Base-by-base conservation (phyloP, 208 protist species). In the Novymonas esmeraldas region DNA sequence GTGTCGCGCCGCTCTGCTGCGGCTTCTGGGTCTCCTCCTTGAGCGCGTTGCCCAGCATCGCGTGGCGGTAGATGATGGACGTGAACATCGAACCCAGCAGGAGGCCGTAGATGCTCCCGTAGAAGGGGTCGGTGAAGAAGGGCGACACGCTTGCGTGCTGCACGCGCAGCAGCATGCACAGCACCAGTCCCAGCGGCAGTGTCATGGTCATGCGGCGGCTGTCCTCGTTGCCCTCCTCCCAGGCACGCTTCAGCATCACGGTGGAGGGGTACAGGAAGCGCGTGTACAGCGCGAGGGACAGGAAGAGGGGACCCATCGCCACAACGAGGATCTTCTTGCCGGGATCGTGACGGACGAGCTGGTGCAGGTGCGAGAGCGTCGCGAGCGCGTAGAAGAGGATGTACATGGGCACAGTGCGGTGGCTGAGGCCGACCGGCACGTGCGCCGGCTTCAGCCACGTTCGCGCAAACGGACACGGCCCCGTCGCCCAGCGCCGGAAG, bases 161-260 rank as follows among this genome's bases (percentile, higher is more conserved):
- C 20, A 94, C 78, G 49, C 88, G 88, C 48, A 91, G 74, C 5
- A 94, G 71, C 88, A 94, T 94, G 60, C 71, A 78, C 18, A 91
- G 50, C 20, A 85, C 73, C 46, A 94, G 44, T 7, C 82, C 82
- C n/a, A 89, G 63, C 22, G 88, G 88, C 10, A 89, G 58, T 6
- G 69, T 52, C 71, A 89, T 89, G n/a, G 78, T 42, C 55, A 85
- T 67, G 33, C 84, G 82, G 39, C 82, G 79, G 24, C 62, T 81
- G 59, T 90, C 87, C 46, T 89, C 82, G 49, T 75, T 84, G 29
- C 65, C 50, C 24, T 79, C 73, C 39, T 20, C 10, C 57, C 45
- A 68, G 26, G 67, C 38, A 0, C 59, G 61, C 51, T 64, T 70
- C 26, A 76, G 59, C 38, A 26, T 61, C 14, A 50, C 57, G 18